A percentile compares a stretch with the other conserved stretches of the same genome.
These are phyloP conservation scores for Buddleja alternifolia DNA, from an alignment of 257 asterid species.

Conservation along the genomic window DNA sequence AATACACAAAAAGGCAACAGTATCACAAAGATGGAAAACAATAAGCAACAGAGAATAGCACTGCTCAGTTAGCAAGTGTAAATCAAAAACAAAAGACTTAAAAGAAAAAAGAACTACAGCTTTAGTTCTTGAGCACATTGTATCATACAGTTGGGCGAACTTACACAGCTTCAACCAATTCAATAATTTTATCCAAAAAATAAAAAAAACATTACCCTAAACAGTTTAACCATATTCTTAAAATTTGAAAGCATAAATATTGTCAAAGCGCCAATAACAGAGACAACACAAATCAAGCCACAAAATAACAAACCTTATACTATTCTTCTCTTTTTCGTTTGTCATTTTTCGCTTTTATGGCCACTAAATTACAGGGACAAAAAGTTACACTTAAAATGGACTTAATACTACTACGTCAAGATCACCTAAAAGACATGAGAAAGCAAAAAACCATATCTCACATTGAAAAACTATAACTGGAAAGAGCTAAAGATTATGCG, in stretches of 20 bases:
- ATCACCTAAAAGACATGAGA: constrained; percentile 25
- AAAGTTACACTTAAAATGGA: constrained; percentile 21
- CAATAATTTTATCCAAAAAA: neutral
- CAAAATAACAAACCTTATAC: neutral
- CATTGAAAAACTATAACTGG: constrained; percentile 9
- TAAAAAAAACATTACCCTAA: constrained; percentile 1
- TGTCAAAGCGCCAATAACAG: neutral
- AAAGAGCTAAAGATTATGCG: constrained; percentile 7
- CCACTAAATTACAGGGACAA: constrained; percentile 17
- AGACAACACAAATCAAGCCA: neutral
- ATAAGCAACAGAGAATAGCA: neutral
- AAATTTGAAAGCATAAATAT: constrained; percentile 9
- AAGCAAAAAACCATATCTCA: constrained; percentile 23
- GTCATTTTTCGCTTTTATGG: neutral
- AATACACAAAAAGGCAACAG: neutral
- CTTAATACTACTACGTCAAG: constrained; percentile 21
- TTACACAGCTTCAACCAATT: neutral
- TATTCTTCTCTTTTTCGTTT: constrained; percentile 3
- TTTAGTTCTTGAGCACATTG: constrained; percentile 8
- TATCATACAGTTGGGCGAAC: neutral
- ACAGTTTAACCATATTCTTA: neutral
- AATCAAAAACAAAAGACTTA: neutral
- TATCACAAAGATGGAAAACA: neutral
- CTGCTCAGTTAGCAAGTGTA: constrained; percentile 9
- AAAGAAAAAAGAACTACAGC: neutral